These are phyloP conservation scores for Gaeumannomyces sp. DNA, from an alignment of 2,329 filamentous ascomycete species.

Conservation along the genomic window DNA sequence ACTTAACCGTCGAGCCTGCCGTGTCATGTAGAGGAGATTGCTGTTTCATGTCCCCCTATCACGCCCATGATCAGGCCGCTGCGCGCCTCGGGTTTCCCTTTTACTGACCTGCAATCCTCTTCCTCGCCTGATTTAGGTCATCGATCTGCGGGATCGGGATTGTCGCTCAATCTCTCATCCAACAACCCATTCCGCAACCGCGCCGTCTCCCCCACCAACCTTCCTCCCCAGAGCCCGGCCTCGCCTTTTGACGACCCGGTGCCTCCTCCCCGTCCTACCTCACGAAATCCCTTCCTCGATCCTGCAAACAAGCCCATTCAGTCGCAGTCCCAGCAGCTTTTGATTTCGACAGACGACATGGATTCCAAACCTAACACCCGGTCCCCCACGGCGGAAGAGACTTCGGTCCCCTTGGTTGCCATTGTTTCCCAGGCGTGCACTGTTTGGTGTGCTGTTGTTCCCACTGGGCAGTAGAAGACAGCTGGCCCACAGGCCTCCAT, in stretches of 20 bases:
- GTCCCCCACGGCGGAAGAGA: constrained; percentile 57
- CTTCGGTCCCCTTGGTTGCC: constrained; percentile 51
- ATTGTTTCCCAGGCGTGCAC: neutral
- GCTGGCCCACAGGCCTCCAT: neutral
- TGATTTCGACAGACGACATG: constrained; percentile 44
- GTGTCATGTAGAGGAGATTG: constrained; percentile 40
- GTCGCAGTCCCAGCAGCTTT: constrained; percentile 13
- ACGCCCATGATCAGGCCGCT: constrained; percentile 30
- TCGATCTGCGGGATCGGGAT: constrained; percentile 49
- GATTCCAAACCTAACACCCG: constrained; percentile 38
- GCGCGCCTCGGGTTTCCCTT: constrained; percentile 22
- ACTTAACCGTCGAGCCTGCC: constrained; percentile 32
- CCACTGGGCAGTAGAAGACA: constrained; percentile 18
- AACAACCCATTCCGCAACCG: constrained; percentile 80
- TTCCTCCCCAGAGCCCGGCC: constrained; percentile 30
- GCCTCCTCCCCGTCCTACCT: constrained; percentile 50
- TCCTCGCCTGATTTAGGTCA: constrained; percentile 30
- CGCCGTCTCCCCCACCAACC: constrained; percentile 51
- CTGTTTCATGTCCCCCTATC: constrained; percentile 37
- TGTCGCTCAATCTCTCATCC: constrained; percentile 65
- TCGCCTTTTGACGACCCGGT: constrained; percentile 55
- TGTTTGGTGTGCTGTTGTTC: constrained; percentile 21
- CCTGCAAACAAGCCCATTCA: constrained; percentile 31
- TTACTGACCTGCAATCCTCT: constrained; percentile 16
- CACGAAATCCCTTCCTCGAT: constrained; percentile 72